Base-by-base conservation (phyloP, 2,329 filamentous ascomycete genomes). In the Bipolaris victoriae region DNA sequence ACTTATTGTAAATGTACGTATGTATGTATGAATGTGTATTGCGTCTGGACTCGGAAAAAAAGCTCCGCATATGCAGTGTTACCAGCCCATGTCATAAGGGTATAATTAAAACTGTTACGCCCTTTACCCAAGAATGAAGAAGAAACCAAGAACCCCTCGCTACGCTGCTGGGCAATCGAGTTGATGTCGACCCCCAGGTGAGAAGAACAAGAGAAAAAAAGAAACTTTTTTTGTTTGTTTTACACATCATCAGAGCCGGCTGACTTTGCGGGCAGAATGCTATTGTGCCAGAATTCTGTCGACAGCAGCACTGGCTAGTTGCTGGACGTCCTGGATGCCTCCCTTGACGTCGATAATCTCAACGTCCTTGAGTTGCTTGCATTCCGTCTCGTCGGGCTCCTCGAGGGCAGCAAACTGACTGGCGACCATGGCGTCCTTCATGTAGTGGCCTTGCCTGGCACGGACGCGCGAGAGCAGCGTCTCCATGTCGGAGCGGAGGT, bases 361-460 rank as follows among this genome's bases (percentile, higher is more conserved):
- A 2, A 82, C 78, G 62, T 83, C 80, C 61, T 73, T 74, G 10
- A 76, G 67, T 49, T 67, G 69, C 58, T 74, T 81, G 62, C 84
- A 80, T 72, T 92, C 90, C 53, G 91, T 86, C 44, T 79, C 77
- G 49, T 82, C 82, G 0, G 95, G 95, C 61, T 89, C 87, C 79
- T 99, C 94, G n/a, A 99, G 84, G 50, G 88, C 89, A 61, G 88
- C 86, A 65, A 98, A 90, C 75, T 99, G 95, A 78, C 92, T 96
- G 70, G 90, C 88, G 7, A 99, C 93, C 94, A 99, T 98, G 69
- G 87, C 86, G 66, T 91, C 90, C 69, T 95, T 94, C 93, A 99
- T 97, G 78, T 95, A 99, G 76, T 99, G 95, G 50, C 88, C 88
- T 78, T 93, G 80, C 65, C 95, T 86, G 37, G 84, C 81, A 33